These are phyloP conservation scores for Sporisorium reilianum DNA, from an alignment of 1,284 basidiomycete genomes.

Conservation along the genomic window DNA sequence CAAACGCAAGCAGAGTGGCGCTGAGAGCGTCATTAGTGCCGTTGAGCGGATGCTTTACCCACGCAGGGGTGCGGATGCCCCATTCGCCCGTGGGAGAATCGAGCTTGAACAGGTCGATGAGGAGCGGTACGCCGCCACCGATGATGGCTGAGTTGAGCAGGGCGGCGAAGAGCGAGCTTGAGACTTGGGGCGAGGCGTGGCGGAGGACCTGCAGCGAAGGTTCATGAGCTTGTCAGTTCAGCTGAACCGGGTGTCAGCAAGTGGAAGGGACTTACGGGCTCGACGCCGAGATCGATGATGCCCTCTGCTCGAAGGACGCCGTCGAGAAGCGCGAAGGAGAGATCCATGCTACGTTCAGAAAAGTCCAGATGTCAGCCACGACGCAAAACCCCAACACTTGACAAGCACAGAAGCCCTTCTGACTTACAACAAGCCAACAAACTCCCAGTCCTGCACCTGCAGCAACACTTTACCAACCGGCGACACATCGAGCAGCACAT, in stretches of 20 bases:
- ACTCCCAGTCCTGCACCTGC: slow-evolving; percentile 14
- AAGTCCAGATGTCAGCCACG: background rate
- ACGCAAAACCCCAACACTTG: background rate
- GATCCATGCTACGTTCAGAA: slow-evolving; percentile 31
- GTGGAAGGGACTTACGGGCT: slow-evolving; percentile 20
- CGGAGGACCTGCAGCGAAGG: slow-evolving; percentile 20
- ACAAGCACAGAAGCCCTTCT: background rate
- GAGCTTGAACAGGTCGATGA: slow-evolving; percentile 55
- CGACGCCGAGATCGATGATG: slow-evolving; percentile 53
- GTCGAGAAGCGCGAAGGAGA: slow-evolving; percentile 49
- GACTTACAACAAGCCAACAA: slow-evolving; percentile 26
- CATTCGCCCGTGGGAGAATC: slow-evolving; percentile 55
- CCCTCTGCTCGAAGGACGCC: slow-evolving; percentile 58
- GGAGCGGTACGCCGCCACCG: slow-evolving; percentile 54
- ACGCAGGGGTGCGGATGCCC: slow-evolving; percentile 47
- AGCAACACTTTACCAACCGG: slow-evolving; percentile 39
- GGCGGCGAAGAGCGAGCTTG: slow-evolving; percentile 47
- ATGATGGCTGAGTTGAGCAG: slow-evolving; percentile 53
- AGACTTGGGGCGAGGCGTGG: slow-evolving; percentile 38
- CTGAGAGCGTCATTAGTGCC: slow-evolving; percentile 51
- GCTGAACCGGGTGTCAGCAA: background rate
- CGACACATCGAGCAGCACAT: slow-evolving; percentile 26
- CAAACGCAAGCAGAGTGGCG: slow-evolving; percentile 24
- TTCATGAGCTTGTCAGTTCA: background rate
- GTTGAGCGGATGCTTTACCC: slow-evolving; percentile 40